Evolutionary conservation across 371 early-diverging fungal species (phyloP), one percentile per base, ranked within the genome.

Genomic region (Catenaria anguillulae): DNA sequence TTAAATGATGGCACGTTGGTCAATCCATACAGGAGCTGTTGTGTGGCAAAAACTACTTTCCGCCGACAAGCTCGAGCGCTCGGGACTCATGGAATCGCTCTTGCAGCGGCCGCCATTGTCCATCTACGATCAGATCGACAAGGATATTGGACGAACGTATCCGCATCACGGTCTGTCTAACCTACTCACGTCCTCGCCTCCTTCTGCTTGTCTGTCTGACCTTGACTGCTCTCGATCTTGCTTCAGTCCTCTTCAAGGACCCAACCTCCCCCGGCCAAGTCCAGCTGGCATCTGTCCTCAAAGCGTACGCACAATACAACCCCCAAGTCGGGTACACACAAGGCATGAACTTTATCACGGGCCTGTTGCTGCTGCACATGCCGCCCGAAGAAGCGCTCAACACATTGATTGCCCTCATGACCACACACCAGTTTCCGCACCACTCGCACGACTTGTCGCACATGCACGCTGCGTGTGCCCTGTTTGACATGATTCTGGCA

Each of bases 281-380:
- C 17, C 82, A 86, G 67, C 67, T 95, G 19, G 75, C 84, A 24
- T 72, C 74, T 13, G 73, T 94, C 1, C 75, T 95, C 24, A 79
- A 82, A 50, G 92, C 92, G 0, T 97, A 93, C 68, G 88, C 93
- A 0, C 85, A 89, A 31, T 88, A 90, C 70, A 89, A 94, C 65
- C 79, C 84, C 0, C 71, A 77, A n/a, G 76, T 95, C 8, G 97
- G 93, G 33, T 97, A 97, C 69, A 93, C 95, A 68, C 95, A 95
- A 71, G 97, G 97, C 6, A 93, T 97, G 93, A 90, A 92, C 6
- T 83, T 91, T 46, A 65, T 97, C 55, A 94, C 84, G 4, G 95
- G 95, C 0, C 77, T 90, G 70, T 82, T 93, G 76, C 69, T 97
- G 61, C 90, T 93, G 83, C 88, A 89, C 23, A 81, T 92, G 79